These are phyloP conservation scores for Rosa chinensis DNA, from an alignment of 306 rosid genomes.

Conservation along the genomic window DNA sequence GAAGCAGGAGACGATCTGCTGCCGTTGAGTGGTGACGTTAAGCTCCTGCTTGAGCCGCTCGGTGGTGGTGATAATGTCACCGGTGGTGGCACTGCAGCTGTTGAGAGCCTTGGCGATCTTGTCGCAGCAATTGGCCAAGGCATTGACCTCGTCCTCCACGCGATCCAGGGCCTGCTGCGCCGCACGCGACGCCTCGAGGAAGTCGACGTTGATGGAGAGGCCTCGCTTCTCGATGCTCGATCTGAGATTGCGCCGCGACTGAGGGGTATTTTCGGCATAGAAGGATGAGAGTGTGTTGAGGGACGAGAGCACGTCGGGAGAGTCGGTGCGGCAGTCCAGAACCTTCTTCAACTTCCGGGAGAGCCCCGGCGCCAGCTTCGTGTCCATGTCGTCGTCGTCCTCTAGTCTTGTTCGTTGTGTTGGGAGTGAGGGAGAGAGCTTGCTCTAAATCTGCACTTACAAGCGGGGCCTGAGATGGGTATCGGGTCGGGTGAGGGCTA, in stretches of 20 bases:
- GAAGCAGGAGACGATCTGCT: conserved; percentile 82
- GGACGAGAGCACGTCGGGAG: conserved; percentile 80
- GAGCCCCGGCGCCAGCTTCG: conserved; percentile 74
- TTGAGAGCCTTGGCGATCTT: conserved; percentile 75
- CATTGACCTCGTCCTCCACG: conserved; percentile 74
- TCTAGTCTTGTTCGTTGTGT: conserved; percentile 41
- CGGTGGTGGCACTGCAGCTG: conserved; percentile 76
- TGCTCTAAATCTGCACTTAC: neutral
- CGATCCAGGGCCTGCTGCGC: conserved; percentile 80
- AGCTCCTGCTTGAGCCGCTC: conserved; percentile 92
- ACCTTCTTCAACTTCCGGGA: conserved; percentile 98
- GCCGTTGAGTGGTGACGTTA: conserved; percentile 70
- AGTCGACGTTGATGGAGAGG: conserved; percentile 73
- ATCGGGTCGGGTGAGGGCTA: neutral
- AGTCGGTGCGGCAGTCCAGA: conserved; percentile 74
- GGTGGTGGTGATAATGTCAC: conserved; percentile 86
- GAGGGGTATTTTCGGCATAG: conserved; percentile 81
- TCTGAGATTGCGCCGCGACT: conserved; percentile 90
- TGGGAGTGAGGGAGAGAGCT: neutral
- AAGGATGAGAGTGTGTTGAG: conserved; percentile 82
- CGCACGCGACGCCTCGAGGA: conserved; percentile 65
- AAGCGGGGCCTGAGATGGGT: neutral
- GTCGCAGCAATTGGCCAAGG: conserved; percentile 79
- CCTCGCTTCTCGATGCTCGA: conserved; percentile 85
- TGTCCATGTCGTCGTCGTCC: conserved; percentile 43